These are phyloP conservation scores for Nicotiana rustica DNA, from an alignment of 305 asterid species.

Conservation along the genomic window DNA sequence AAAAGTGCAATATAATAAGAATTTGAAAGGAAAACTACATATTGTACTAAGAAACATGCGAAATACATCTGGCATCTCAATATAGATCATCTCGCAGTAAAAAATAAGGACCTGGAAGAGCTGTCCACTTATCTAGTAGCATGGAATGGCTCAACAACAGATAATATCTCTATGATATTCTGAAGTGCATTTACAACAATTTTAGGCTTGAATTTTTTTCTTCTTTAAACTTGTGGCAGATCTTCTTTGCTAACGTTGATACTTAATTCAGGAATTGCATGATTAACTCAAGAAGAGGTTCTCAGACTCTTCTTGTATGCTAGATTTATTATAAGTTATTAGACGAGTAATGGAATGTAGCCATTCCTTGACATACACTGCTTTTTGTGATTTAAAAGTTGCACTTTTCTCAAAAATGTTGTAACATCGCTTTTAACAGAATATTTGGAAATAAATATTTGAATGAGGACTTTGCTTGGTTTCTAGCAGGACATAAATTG, in stretches of 20 bases:
- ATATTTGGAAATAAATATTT: neutral
- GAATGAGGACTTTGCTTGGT: slow-evolving; percentile 35
- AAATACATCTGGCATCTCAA: neutral
- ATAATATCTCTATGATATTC: no score
- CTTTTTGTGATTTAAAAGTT: slow-evolving; percentile 43
- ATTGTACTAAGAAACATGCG: neutral
- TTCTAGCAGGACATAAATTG: slow-evolving; percentile 30
- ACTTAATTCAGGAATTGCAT: no score
- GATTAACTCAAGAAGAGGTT: slow-evolving; percentile 34
- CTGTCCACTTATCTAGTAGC: no score
- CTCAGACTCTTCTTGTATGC: slow-evolving; percentile 98
- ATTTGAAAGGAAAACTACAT: neutral
- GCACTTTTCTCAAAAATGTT: no score
- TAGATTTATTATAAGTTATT: slow-evolving; percentile 79
- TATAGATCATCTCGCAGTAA: neutral
- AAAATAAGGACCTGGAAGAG: no score
- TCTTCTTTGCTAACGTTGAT: no score
- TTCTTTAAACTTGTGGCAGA: no score
- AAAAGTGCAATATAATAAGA: neutral
- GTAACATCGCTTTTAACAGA: no score
- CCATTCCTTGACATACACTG: slow-evolving; percentile 78
- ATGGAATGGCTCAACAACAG: slow-evolving; percentile 33
- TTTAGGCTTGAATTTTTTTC: no score
- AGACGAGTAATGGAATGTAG: slow-evolving; percentile 82
- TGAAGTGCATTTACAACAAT: no score